Conservation (phyloP, 768 basidiomycete species). For the Candolleomyces eurysporus region DNA sequence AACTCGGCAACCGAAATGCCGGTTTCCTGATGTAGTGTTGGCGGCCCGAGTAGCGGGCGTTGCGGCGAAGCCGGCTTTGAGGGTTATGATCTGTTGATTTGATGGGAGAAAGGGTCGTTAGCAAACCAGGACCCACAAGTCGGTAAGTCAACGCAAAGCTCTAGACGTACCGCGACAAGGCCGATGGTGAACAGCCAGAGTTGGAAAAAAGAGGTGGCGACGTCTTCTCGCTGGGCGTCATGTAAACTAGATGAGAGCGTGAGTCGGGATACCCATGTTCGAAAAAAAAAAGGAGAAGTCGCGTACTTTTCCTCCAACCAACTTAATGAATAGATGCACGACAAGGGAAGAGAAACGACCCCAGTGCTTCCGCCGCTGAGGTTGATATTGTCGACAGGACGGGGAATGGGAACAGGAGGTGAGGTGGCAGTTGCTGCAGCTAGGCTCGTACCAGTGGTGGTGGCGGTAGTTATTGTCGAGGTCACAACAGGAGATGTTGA, state of each 20-base stretch:
- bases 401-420: not conserved
- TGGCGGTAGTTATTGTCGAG: not conserved
- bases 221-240: slow-evolving; percentile 45
- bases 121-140: no score
- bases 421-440: no score
- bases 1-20: no score
- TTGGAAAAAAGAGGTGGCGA: slow-evolving; percentile 44
- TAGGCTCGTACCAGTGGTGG: no score
- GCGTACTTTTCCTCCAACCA: slow-evolving; percentile 49
- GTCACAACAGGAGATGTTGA: not conserved
- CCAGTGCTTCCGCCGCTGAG: no score
- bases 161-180: slow-evolving; percentile 40
- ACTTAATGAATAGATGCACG: slow-evolving; percentile 41
- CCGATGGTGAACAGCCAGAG: slow-evolving; percentile 48
- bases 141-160: no score
- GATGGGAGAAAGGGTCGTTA: no score
- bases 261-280: not conserved
- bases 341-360: not conserved
- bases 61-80: no score
- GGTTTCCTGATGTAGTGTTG: no score
- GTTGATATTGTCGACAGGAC: no score
- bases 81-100: no score
- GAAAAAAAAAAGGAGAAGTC: not conserved
- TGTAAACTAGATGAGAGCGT: slow-evolving; percentile 24
- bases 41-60: no score